phyloP scores from a whole-genome alignment of 495 filamentous ascomycete species.

The Penicillium atrosanguineum region DNA sequence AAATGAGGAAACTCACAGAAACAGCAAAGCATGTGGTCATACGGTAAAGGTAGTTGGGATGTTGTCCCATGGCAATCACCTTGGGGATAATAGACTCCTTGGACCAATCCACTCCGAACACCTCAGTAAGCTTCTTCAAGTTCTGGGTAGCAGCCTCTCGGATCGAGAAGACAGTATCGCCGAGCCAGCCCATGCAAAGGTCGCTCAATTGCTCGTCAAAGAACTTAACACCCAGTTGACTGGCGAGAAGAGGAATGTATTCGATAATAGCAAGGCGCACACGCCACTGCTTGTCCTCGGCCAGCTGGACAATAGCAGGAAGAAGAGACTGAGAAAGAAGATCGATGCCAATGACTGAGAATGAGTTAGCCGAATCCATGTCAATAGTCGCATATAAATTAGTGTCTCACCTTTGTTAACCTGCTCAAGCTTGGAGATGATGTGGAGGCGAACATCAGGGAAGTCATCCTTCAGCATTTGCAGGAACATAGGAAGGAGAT shows the following conservation, averaged over 20 bases:
- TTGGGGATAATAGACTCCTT: constrained; percentile 95
- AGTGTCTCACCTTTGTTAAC: constrained; percentile 81
- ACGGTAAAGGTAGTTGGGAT: constrained; percentile 97
- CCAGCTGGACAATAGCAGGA: constrained; percentile 95
- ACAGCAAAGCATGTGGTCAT: constrained; percentile 99
- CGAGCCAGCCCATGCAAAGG: constrained; percentile 99
- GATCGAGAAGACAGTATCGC: constrained; percentile 97
- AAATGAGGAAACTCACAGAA: constrained; percentile 64
- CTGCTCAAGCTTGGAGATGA: constrained; percentile 96
- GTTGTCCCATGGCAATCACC: constrained; percentile 95
- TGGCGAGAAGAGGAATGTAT: constrained; percentile 95
- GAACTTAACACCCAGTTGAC: constrained; percentile 94
- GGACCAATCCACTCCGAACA: constrained; percentile 98
- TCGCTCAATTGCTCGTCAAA: constrained; percentile 95
- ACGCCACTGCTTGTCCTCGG: constrained; percentile 99
- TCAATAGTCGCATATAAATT: constrained; percentile 67
- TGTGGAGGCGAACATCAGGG: constrained; percentile 94
- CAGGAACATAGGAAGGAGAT: constrained; percentile 97
- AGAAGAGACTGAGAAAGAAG: constrained; percentile 93
- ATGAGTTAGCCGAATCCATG: constrained; percentile 58
- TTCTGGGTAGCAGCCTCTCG: constrained; percentile 96
- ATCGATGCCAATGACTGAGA: constrained; percentile 90
- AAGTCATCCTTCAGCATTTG: constrained; percentile 99
- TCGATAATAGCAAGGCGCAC: constrained; percentile 97
- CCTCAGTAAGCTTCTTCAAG: constrained; percentile 95